Percentiles rank a stretch among this genome's conserved stretches.
Evolutionary conservation across 768 basidiomycete genomes (phyloP).

Genomic region (Mycena belliarum): DNA sequence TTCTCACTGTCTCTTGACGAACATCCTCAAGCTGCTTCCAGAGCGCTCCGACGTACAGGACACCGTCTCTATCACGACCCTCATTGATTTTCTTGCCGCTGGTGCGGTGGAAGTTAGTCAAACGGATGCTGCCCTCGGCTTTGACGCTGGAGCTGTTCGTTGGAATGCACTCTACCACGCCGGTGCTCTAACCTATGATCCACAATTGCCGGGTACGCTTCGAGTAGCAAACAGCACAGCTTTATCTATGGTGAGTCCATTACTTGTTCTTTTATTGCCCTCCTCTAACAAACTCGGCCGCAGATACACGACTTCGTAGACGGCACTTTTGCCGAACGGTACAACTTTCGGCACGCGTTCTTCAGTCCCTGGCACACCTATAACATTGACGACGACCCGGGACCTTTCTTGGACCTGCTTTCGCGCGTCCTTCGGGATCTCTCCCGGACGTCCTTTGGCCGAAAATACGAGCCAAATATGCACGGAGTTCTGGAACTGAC

Average conservation of each 20-base stretch:
- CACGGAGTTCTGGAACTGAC: constrained; percentile 9
- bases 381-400: not conserved
- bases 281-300: no score
- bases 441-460: not conserved
- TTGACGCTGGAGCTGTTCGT: not conserved
- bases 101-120: not conserved
- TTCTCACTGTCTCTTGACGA: not conserved
- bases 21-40: not conserved
- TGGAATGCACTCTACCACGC: constrained; percentile 2
- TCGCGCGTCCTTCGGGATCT: not conserved
- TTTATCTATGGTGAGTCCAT: not conserved
- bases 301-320: constrained; percentile 8
- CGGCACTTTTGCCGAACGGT: not conserved
- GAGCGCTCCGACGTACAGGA: not conserved
- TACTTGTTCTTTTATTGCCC: no score
- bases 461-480: not conserved
- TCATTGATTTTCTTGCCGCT: constrained; percentile 8
- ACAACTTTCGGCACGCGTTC: not conserved
- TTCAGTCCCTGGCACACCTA: not conserved
- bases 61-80: not conserved
- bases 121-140: not conserved
- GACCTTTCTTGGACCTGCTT: not conserved
- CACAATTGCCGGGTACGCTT: not conserved
- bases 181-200: constrained; percentile 8
- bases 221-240: not conserved